Percentiles rank a stretch among this genome's conserved stretches.
phyloP scores from a whole-genome alignment of 2,329 filamentous ascomycete genomes.

The Apiospora pterosperma region DNA sequence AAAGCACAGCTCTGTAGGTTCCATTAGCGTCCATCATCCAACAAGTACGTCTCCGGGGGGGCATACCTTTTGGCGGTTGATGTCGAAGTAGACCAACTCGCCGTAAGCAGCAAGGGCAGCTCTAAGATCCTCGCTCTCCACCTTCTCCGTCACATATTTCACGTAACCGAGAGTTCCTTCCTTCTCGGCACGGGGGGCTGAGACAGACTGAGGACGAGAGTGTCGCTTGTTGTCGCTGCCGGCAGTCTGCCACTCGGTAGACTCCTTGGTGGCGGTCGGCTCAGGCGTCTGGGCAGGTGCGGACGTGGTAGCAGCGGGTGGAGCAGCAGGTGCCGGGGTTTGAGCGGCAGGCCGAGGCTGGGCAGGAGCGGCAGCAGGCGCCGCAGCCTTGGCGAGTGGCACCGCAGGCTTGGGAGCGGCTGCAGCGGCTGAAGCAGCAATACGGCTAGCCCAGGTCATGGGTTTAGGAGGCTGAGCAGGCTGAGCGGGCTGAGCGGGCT shows the following conservation, averaged over 20 bases:
- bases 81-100: conserved; percentile 69
- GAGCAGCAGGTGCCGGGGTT: conserved; percentile 35
- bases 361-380: conserved; percentile 40
- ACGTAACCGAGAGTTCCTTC: conserved; percentile 84
- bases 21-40: conserved; percentile 17
- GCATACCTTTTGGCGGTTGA: conserved; percentile 78
- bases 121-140: conserved; percentile 71
- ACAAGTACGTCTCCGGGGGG: not conserved
- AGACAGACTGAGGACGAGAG: conserved; percentile 66
- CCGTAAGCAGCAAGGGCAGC: conserved; percentile 69
- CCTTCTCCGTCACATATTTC: conserved; percentile 90
- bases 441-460: conserved; percentile 73
- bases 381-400: conserved; percentile 55
- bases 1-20: conserved; percentile 83
- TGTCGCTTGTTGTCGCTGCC: conserved; percentile 82
- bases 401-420: conserved; percentile 49
- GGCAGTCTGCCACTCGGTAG: conserved; percentile 83
- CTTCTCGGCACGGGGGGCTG: conserved; percentile 60
- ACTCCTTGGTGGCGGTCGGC: conserved; percentile 47
- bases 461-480: conserved; percentile 52
- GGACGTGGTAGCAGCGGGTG: conserved; percentile 43
- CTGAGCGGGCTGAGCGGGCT: conserved; percentile 50
- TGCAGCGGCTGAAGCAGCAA: conserved; percentile 59
- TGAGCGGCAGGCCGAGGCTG: conserved; percentile 36
- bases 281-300: conserved; percentile 28